Base-by-base conservation (phyloP, 306 rosid species). In the Glycine latifolia region DNA sequence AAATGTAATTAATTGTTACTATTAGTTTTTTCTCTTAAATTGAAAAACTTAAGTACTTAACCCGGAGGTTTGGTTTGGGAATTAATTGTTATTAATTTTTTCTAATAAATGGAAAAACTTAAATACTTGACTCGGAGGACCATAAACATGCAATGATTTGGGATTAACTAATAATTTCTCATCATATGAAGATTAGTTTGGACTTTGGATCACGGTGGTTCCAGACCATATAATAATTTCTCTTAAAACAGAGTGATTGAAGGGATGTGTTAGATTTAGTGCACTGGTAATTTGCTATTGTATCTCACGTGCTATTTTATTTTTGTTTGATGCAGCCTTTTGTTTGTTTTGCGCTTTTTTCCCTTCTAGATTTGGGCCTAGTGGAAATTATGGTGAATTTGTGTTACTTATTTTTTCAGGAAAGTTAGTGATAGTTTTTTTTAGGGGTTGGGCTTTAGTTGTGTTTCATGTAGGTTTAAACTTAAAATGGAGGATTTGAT, bases 301-400 rank as follows among this genome's bases (percentile, higher is more conserved):
- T 54, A 54, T 54, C 59, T 54, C 20, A n/a, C 2, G 20, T 14
- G 59, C 20, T 54, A 16, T 54, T 54, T n/a, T 54, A 54, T 41
- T 63, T 72, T 72, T 1, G 31, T 62, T 77, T 72, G 62, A n/a
- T 50, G 59, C 26, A 67, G 5, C 9, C 8, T 12, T 67, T 35
- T 49, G 49, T 52, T 69, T 7, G 2, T 70, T 56, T 47, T 72
- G 33, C 1, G 35, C n/a, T n/a, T 71, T 46, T 7, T 7, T 43
- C 10, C 0, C 41, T 4, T 41, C 10, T 62, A 67, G 71, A 72
- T 20, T 72, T 58, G 73, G 60, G 15, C 54, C 54, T 46, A 8
- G 5, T 83, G 86, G 61, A 54, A 16, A 44, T 53, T 63, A 0
- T 78, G 63, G 20, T 0, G 20, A 73, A 79, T 33, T 2, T 20